These are phyloP conservation scores for Salvia rosmarinus DNA, from an alignment of 257 asterid genomes.

Conservation along the genomic window DNA sequence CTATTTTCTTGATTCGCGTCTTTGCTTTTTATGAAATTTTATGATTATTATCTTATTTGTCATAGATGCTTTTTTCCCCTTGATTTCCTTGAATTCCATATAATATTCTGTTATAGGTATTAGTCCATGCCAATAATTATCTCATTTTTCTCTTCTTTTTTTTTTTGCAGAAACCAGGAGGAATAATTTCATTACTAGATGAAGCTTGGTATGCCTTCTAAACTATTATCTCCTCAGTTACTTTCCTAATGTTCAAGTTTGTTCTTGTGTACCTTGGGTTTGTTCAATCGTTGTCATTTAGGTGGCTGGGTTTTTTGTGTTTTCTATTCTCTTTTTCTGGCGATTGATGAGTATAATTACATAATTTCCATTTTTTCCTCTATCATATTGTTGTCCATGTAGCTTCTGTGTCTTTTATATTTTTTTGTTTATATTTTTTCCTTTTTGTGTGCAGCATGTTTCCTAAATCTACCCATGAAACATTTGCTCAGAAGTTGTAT, in stretches of 20 bases:
- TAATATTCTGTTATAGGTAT: constrained; percentile 13
- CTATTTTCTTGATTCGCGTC: constrained; percentile 18
- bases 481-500: constrained; percentile 89
- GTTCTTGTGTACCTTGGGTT: constrained; percentile 3
- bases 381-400: constrained; percentile 11
- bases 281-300: constrained; percentile 15
- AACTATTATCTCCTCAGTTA: constrained; percentile 13
- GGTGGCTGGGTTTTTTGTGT: constrained; percentile 17
- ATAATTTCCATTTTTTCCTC: neutral
- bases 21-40: constrained; percentile 24
- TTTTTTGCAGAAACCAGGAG: constrained; percentile 85
- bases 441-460: constrained; percentile 68
- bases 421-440: constrained; percentile 12
- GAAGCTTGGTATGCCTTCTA: constrained; percentile 72
- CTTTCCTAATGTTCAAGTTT: constrained; percentile 17
- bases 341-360: constrained; percentile 8
- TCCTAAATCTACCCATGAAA: constrained; percentile 90
- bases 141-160: neutral
- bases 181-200: constrained; percentile 83
- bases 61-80: constrained; percentile 13
- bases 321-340: constrained; percentile 12
- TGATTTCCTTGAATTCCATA: constrained; percentile 19
- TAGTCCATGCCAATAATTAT: neutral
- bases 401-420: constrained; percentile 29
- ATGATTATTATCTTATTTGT: constrained; percentile 13